phyloP scores from a whole-genome alignment of 2,329 filamentous ascomycete genomes.

The Penicillium vulpinum region DNA sequence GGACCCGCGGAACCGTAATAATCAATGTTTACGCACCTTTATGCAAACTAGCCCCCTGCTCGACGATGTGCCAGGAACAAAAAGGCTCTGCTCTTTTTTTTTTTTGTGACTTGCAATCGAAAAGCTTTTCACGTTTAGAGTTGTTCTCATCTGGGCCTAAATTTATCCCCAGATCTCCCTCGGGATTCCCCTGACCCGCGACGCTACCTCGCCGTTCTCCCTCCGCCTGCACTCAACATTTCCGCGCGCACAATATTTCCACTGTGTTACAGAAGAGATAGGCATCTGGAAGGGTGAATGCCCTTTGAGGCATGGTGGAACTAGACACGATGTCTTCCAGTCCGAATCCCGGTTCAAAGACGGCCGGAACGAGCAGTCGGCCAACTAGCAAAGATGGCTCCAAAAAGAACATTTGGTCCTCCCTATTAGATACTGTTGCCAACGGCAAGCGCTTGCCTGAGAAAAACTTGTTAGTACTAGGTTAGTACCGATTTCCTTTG shows the following conservation, averaged over 20 bases:
- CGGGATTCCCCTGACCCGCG: constrained; percentile 34
- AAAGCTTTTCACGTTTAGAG: background rate
- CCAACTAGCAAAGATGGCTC: constrained; percentile 60
- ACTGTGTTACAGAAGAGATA: constrained; percentile 5
- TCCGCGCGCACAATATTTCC: constrained; percentile 10
- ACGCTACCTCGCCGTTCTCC: constrained; percentile 20
- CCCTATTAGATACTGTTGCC: constrained; percentile 85
- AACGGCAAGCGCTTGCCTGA: constrained; percentile 87
- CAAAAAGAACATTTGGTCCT: constrained; percentile 91
- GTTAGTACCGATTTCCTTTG: constrained; percentile 49
- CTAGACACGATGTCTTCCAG: constrained; percentile 42
- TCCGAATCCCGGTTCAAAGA: constrained; percentile 37
- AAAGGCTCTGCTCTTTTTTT: background rate
- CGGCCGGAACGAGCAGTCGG: constrained; percentile 38
- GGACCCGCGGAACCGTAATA: constrained; percentile 29
- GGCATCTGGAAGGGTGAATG: constrained; percentile 37
- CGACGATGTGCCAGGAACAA: constrained; percentile 9
- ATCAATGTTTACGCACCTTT: constrained; percentile 26
- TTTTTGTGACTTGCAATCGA: background rate
- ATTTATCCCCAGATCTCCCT: constrained; percentile 11
- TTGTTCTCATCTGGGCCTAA: background rate
- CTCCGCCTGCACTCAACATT: constrained; percentile 10
- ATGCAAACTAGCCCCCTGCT: constrained; percentile 16
- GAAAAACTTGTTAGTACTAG: constrained; percentile 85
- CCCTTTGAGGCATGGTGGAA: constrained; percentile 36